Evolutionary conservation across 192 early-diverging fungal genomes (phyloP).

Genomic region (Bifiguratus adelaidae): DNA sequence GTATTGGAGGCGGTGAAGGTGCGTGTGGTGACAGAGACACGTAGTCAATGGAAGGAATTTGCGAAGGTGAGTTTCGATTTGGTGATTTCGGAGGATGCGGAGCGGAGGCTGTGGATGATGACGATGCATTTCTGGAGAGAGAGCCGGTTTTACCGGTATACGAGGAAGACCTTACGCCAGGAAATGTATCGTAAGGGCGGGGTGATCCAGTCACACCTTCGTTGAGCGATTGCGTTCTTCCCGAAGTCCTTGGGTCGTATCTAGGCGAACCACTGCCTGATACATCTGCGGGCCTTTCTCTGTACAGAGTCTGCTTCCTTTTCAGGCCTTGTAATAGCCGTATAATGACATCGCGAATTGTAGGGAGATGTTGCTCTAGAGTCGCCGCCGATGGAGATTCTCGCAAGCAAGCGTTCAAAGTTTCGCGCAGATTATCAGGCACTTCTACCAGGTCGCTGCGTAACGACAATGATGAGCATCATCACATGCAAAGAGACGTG

Average conservation of each 20-base stretch:
- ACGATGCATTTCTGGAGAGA: no score
- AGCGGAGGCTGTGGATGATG: no score
- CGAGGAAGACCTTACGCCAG: no score
- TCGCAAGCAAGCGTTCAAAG: slow-evolving; percentile 5
- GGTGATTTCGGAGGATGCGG: no score
- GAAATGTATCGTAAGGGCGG: no score
- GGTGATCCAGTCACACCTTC: no score
- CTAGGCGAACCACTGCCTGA: no score
- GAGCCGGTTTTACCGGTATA: no score
- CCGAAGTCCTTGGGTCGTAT: no score
- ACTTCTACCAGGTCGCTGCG: slow-evolving; percentile 1
- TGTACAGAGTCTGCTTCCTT: slow-evolving; percentile 8
- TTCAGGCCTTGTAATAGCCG: slow-evolving; percentile 20
- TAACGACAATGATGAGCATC: background rate
- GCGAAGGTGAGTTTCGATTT: no score
- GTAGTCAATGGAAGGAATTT: background rate
- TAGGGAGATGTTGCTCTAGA: slow-evolving; percentile 19
- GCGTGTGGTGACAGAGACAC: background rate
- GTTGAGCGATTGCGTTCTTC: no score
- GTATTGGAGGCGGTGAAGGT: background rate
- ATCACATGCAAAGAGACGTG: slow-evolving; percentile 5
- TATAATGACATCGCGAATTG: slow-evolving; percentile 23
- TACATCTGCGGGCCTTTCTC: background rate
- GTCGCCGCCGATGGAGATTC: slow-evolving; percentile 9
- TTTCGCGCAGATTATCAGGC: background rate